Conservation (phyloP, 129 eudicot species). For the Deinandra increscens region DNA sequence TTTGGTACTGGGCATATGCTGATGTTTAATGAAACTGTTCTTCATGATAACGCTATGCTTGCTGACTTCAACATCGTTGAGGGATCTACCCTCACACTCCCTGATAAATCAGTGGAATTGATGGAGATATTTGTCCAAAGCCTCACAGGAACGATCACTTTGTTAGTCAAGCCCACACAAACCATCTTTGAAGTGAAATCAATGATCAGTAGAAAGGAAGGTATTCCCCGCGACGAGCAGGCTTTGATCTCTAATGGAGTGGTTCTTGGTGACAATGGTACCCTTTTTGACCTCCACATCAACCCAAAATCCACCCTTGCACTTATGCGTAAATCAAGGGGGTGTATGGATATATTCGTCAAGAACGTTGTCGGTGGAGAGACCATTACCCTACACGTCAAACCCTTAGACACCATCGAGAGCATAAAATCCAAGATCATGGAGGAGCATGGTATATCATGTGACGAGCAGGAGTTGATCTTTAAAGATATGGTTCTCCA, state of each 20-base stretch:
- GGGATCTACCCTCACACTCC: not conserved
- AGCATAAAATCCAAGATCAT: not conserved
- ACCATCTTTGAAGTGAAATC: not conserved
- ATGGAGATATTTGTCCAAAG: not conserved
- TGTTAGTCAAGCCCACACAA: not conserved
- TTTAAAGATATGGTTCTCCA: not conserved
- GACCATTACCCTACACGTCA: not conserved
- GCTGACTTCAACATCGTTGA: slow-evolving; percentile 5
- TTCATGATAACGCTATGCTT: slow-evolving; percentile 14
- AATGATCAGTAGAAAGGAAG: not conserved
- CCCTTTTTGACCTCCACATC: not conserved
- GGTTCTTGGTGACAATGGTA: not conserved
- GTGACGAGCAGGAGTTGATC: slow-evolving; percentile 1
- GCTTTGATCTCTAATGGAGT: not conserved
- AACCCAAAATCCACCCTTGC: not conserved
- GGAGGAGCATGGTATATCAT: not conserved
- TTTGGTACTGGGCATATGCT: not conserved
- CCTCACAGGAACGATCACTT: not conserved
- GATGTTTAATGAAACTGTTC: not conserved
- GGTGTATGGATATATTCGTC: not conserved
- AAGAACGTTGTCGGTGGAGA: not conserved
- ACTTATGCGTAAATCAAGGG: not conserved
- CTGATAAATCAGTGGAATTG: not conserved
- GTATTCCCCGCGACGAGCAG: not conserved
- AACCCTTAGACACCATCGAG: not conserved